A percentile compares a stretch with the other conserved stretches of the same genome.
Conservation (phyloP, 1,284 basidiomycete genomes). For the Xerocomus cyaneibrunnescens region DNA sequence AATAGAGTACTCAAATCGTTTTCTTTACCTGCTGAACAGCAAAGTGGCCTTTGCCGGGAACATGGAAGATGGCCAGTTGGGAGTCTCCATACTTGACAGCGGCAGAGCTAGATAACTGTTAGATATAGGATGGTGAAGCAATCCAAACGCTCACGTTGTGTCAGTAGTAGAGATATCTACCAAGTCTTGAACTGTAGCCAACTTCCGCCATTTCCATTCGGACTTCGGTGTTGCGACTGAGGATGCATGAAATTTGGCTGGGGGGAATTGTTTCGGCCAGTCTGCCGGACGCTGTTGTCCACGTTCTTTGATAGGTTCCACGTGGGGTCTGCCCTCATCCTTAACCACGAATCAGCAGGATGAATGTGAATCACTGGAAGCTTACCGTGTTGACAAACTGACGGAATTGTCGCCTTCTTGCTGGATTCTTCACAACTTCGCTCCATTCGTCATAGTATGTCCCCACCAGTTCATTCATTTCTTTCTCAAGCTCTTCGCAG, state of each 20-base stretch:
- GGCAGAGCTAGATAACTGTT: constrained; percentile 28
- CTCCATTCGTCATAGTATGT: constrained; percentile 77
- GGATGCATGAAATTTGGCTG: constrained; percentile 46
- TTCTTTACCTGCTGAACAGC: constrained; percentile 63
- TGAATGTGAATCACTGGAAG: background rate
- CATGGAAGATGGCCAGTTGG: constrained; percentile 67
- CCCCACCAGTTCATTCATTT: constrained; percentile 66
- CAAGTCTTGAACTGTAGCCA: constrained; percentile 56
- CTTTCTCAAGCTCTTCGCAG: constrained; percentile 67
- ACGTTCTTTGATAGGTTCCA: constrained; percentile 61
- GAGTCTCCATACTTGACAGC: constrained; percentile 72
- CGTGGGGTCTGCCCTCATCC: constrained; percentile 49
- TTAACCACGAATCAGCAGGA: constrained; percentile 32
- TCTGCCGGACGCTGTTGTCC: constrained; percentile 68
- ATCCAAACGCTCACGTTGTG: constrained; percentile 41
- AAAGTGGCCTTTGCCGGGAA: constrained; percentile 57
- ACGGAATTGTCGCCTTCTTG: constrained; percentile 55
- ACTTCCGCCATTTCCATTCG: constrained; percentile 60
- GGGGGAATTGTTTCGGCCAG: constrained; percentile 61
- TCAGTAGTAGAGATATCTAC: constrained; percentile 48
- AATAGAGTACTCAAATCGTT: background rate
- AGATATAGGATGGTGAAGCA: background rate
- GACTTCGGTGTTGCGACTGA: constrained; percentile 44
- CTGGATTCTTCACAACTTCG: constrained; percentile 54
- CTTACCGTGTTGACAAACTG: constrained; percentile 67